Base-by-base conservation (phyloP, 192 early-diverging fungal genomes). In the Coemansia sp. region DNA sequence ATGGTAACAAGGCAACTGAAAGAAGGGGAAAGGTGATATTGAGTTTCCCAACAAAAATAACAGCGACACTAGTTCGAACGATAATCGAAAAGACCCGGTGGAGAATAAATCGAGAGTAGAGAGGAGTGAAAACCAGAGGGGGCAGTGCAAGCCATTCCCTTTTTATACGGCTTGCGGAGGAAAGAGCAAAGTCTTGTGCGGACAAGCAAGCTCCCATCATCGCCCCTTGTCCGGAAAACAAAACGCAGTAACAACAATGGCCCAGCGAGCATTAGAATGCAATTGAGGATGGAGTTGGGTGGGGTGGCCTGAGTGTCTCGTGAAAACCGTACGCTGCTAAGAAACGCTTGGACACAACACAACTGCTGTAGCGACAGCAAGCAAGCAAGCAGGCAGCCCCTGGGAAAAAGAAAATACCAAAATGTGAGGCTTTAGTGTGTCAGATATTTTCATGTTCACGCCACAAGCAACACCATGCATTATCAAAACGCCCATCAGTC, bases 401-500 rank as follows among this genome's bases (percentile, higher is more conserved):
- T 34, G 33, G 33, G 33, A 34, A 34, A n/a, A n/a, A n/a, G n/a
- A n/a, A 44, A 44, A 44, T 44, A 19, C 19, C 14, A 44, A 19
- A 44, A 44, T 44, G n/a, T n/a, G n/a, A 10, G 19, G 45, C 23
- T 48, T 9, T 15, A 25, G n/a, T n/a, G n/a, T n/a, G n/a, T n/a
- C n/a, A n/a, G 23, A 25, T 25, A 48, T 25, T 48, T 48, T 25
- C 45, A 15, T 48, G 45, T 25, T 48, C 23, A 25, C 23, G 22
- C 45, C 22, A 33, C 6, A 13, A n/a, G 17, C 17, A 10, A 11
- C 37, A 22, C 2, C 36, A 2, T 38, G 55, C 55, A 37, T 57
- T 57, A 57, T 57, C 55, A 37, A 9, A 20, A 13, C 23, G 36
- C 3, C 55, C 55, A 57, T 57, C 55, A 25, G 55, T 6, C 55